These are phyloP conservation scores for Triticum dicoccoides DNA, from an alignment of 176 grass and related monocot genomes.

Conservation along the genomic window DNA sequence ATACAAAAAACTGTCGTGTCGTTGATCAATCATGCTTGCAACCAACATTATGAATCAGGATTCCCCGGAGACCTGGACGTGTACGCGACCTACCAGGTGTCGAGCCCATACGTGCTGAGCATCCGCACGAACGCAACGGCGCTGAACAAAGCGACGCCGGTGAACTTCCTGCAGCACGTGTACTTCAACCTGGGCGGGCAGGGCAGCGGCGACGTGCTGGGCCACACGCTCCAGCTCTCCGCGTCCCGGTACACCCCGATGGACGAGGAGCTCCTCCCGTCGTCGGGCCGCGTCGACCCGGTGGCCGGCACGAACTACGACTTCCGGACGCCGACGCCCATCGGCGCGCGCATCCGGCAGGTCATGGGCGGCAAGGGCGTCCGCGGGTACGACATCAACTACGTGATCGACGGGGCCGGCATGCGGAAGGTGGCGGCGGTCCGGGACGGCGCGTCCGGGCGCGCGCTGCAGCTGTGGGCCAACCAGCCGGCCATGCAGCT, in stretches of 20 bases:
- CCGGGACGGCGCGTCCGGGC: conserved; percentile 38
- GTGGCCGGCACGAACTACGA: conserved; percentile 68
- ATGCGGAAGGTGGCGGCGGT: conserved; percentile 60
- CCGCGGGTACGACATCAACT: conserved; percentile 72
- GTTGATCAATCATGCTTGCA: neutral
- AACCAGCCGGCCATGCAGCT: conserved; percentile 76
- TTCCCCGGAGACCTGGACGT: conserved; percentile 73
- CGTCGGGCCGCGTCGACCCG: conserved; percentile 44
- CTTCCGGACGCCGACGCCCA: conserved; percentile 38
- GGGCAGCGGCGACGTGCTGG: conserved; percentile 56
- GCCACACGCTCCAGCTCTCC: conserved; percentile 55
- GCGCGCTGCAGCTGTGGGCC: conserved; percentile 66
- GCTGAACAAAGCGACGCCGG: conserved; percentile 60
- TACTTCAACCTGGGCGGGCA: conserved; percentile 86
- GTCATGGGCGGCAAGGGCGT: conserved; percentile 30
- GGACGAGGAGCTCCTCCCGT: conserved; percentile 53
- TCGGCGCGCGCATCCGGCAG: conserved; percentile 60
- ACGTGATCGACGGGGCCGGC: conserved; percentile 34
- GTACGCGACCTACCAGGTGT: conserved; percentile 75
- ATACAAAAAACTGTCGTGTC: neutral
- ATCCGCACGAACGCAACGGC: conserved; percentile 54
- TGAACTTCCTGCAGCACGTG: conserved; percentile 65
- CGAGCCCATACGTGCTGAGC: conserved; percentile 43
- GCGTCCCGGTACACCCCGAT: conserved; percentile 44
- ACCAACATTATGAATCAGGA: conserved; percentile 20